A percentile compares a stretch with the other conserved stretches of the same genome.
These are phyloP conservation scores for Tylopilus sp. DNA, from an alignment of 768 basidiomycete genomes.

Conservation along the genomic window DNA sequence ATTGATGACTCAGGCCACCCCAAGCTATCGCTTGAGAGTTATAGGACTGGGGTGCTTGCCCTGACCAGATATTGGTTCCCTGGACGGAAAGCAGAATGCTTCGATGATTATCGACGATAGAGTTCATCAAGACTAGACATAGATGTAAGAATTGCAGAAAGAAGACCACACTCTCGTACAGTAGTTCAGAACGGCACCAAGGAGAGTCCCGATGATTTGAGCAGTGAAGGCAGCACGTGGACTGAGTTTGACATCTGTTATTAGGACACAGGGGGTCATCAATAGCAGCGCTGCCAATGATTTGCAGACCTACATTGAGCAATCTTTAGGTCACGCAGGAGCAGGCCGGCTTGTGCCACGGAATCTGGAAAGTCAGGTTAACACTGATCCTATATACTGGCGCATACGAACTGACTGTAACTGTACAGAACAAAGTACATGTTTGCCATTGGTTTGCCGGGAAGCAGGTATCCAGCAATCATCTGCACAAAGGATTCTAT, in stretches of 20 bases:
- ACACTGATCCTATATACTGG: slow-evolving; percentile 36
- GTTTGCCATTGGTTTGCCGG: slow-evolving; percentile 40
- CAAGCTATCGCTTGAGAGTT: slow-evolving; percentile 36
- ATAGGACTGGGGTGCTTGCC: slow-evolving; percentile 29
- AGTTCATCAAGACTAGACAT: slow-evolving; percentile 55
- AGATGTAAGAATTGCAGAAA: not conserved
- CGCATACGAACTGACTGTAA: slow-evolving; percentile 35
- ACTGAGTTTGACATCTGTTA: slow-evolving; percentile 48
- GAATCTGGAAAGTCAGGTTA: slow-evolving; percentile 41
- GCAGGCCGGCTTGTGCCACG: slow-evolving; percentile 44
- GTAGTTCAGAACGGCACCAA: slow-evolving; percentile 49
- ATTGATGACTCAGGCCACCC: slow-evolving; percentile 36
- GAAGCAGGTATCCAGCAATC: slow-evolving; percentile 37
- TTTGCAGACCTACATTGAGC: slow-evolving; percentile 21
- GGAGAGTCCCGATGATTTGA: slow-evolving; percentile 52
- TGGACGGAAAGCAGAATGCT: slow-evolving; percentile 51
- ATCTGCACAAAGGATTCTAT: slow-evolving; percentile 33
- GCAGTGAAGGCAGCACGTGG: slow-evolving; percentile 62
- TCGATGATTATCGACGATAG: slow-evolving; percentile 49
- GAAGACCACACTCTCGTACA: slow-evolving; percentile 22
- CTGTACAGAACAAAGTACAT: slow-evolving; percentile 45
- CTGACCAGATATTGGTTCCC: slow-evolving; percentile 43
- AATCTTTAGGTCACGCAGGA: slow-evolving; percentile 59
- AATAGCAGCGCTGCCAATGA: not conserved
- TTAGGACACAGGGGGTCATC: slow-evolving; percentile 36